phyloP scores from a whole-genome alignment of 2,329 filamentous ascomycete species.

The Anthostomella pinea region DNA sequence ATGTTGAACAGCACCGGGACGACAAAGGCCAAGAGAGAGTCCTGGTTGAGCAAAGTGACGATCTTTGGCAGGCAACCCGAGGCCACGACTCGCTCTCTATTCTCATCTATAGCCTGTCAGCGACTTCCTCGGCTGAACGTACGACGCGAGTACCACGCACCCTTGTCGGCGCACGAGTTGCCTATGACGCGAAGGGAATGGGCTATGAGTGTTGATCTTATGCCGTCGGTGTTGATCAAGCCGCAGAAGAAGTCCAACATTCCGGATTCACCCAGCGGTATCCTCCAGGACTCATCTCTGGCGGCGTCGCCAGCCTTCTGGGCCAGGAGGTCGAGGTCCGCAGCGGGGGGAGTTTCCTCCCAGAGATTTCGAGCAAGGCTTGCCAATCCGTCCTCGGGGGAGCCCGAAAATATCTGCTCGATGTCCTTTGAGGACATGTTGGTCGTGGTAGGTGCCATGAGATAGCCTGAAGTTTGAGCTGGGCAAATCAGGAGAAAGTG shows the following conservation, averaged over 20 bases:
- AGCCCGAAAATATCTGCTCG: no score
- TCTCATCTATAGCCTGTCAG: slow-evolving; percentile 47
- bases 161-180: slow-evolving; percentile 61
- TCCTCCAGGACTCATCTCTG: slow-evolving; percentile 55
- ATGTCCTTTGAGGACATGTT: no score
- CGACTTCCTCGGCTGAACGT: background rate
- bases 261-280: slow-evolving; percentile 56
- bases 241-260: slow-evolving; percentile 55
- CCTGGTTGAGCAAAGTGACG: slow-evolving; percentile 45
- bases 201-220: slow-evolving; percentile 44
- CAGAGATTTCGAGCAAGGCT: slow-evolving; percentile 41
- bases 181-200: slow-evolving; percentile 58
- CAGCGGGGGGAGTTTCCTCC: slow-evolving; percentile 32
- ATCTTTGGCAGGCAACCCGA: slow-evolving; percentile 47
- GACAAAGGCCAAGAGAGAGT: slow-evolving; percentile 48
- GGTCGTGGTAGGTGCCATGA: no score
- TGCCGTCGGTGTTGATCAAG: slow-evolving; percentile 38
- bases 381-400: no score
- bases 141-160: slow-evolving; percentile 30
- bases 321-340: slow-evolving; percentile 44
- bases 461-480: no score
- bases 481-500: no score
- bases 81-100: slow-evolving; percentile 53
- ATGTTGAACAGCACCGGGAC: slow-evolving; percentile 63
- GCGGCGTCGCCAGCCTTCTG: slow-evolving; percentile 55